Evolutionary conservation across 2,329 filamentous ascomycete genomes (phyloP), one percentile per base, ranked within the genome.

Genomic region (Ceratocystis variospora): DNA sequence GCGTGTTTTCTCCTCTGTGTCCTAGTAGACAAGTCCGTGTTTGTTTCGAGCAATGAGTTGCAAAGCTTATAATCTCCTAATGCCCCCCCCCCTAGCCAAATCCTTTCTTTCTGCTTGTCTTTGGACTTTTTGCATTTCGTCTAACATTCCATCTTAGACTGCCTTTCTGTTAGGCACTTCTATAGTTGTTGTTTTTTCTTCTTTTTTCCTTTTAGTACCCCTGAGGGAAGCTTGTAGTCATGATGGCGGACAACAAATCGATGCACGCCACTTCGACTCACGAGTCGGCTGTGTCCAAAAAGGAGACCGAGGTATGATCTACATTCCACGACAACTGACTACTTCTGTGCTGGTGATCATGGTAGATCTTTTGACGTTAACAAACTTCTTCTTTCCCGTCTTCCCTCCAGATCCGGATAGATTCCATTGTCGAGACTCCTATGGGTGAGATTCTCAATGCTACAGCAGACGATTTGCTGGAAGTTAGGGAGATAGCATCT

Each of bases 391-490:
- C 37, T 41, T 41, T 15, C 12, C 37, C 3, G 37, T 41, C 37
- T 41, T 41, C 37, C 37, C 37, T 41, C 5, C 17, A 61, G 69
- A 68, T 25, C 64, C 19, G 22, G 17, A 45, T 50, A 25, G 19
- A 69, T 10, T 63, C 61, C 12, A 10, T 63, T 25, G 53, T 31
- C 15, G 19, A 57, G 17, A 22, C 61, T 25, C 61, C 46, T 41
- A 45, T 61, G 45, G 64, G 59, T n/a, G 63, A 66, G 17, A 28
- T 55, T 5, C 71, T 78, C 55, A 73, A 75, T 59, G 76, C 76
- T 22, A 78, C 77, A 3, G 76, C 77, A 57, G 73, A 77, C 68
- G 77, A 79, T 69, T 70, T 78, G n/a, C 72, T 77, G n/a, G 76
- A 79, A 68, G 77, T 77, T 41, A 77, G 72, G 68, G 75, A 75